These are phyloP conservation scores for Globisporangium sylvaticum DNA, from an alignment of 352 stramenopile species.

Conservation along the genomic window DNA sequence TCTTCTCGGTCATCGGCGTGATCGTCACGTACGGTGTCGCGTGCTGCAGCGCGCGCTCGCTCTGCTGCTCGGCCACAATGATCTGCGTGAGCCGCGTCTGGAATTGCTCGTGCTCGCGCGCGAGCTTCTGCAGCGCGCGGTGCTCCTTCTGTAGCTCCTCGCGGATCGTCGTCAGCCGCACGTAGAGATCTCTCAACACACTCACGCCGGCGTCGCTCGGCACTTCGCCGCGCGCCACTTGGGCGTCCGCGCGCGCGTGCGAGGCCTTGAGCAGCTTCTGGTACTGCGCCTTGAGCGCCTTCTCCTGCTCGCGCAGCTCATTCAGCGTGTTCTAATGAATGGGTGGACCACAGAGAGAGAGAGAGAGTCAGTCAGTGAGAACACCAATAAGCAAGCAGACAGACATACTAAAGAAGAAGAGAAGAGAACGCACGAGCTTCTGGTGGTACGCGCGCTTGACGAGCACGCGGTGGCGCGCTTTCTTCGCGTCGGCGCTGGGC, in stretches of 20 bases:
- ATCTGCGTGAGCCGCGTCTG: conserved; percentile 20
- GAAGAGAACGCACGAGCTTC: conserved; percentile 18
- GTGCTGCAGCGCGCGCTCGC: not conserved
- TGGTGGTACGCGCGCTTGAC: conserved; percentile 36
- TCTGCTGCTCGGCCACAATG: not conserved
- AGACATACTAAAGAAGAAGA: not conserved
- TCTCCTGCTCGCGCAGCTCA: conserved; percentile 27
- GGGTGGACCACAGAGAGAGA: not conserved
- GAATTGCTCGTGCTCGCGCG: conserved; percentile 28
- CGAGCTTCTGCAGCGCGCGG: conserved; percentile 17
- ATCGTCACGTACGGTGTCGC: conserved; percentile 13
- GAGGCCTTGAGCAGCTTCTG: conserved; percentile 19
- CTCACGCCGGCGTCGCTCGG: not conserved
- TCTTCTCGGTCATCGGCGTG: conserved; percentile 21
- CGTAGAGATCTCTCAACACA: conserved; percentile 22
- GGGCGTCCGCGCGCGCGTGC: conserved; percentile 9
- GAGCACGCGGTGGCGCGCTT: conserved; percentile 22
- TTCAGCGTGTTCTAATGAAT: conserved; percentile 27
- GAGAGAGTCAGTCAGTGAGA: too few relatives aligned
- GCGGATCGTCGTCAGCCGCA: conserved; percentile 29
- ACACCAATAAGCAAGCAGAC: too few relatives aligned
- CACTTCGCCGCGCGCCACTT: conserved; percentile 10
- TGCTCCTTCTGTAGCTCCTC: conserved; percentile 29
- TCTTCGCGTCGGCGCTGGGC: conserved; percentile 1
- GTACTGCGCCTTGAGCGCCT: conserved; percentile 26